Percentiles rank a stretch among this genome's conserved stretches.
Evolutionary conservation across 371 early-diverging fungal species (phyloP).

Genomic region (Mucor ambiguus): DNA sequence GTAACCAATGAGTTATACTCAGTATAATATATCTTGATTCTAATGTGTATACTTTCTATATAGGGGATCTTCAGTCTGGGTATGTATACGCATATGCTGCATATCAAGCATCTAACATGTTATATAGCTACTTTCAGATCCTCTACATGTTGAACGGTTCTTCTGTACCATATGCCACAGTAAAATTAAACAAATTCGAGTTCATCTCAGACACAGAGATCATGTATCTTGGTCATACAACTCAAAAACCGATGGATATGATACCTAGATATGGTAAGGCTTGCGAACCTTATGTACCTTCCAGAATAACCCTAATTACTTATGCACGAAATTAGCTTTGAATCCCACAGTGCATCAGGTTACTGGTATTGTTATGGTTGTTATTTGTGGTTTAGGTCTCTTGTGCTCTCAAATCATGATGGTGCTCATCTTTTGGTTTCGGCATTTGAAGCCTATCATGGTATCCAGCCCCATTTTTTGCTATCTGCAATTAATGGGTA

Average conservation of each 20-base stretch:
- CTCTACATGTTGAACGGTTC: slow-evolving; percentile 16
- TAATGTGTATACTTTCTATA: neutral
- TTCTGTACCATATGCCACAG: slow-evolving; percentile 18
- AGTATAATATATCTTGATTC: neutral
- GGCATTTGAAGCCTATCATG: slow-evolving; percentile 36
- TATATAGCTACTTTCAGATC: slow-evolving; percentile 22
- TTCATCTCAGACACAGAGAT: slow-evolving; percentile 19
- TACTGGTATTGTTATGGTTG: slow-evolving; percentile 23
- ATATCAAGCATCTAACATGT: neutral
- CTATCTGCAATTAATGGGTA: slow-evolving; percentile 38
- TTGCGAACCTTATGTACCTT: neutral
- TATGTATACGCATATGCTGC: neutral
- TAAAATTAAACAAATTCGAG: slow-evolving; percentile 29
- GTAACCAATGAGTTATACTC: slow-evolving; percentile 10
- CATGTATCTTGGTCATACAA: slow-evolving; percentile 35
- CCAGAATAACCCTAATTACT: neutral
- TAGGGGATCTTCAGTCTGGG: slow-evolving; percentile 28
- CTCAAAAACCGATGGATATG: slow-evolving; percentile 2
- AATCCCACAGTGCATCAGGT: slow-evolving; percentile 23
- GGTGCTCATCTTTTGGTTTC: slow-evolving; percentile 27
- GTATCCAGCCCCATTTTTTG: slow-evolving; percentile 45
- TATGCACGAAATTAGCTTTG: slow-evolving; percentile 21
- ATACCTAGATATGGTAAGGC: slow-evolving; percentile 14
- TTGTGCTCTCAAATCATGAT: slow-evolving; percentile 24
- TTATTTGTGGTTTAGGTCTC: slow-evolving; percentile 27